These are phyloP conservation scores for Pulveroboletus ravenelii DNA, from an alignment of 768 basidiomycete genomes.

Conservation along the genomic window DNA sequence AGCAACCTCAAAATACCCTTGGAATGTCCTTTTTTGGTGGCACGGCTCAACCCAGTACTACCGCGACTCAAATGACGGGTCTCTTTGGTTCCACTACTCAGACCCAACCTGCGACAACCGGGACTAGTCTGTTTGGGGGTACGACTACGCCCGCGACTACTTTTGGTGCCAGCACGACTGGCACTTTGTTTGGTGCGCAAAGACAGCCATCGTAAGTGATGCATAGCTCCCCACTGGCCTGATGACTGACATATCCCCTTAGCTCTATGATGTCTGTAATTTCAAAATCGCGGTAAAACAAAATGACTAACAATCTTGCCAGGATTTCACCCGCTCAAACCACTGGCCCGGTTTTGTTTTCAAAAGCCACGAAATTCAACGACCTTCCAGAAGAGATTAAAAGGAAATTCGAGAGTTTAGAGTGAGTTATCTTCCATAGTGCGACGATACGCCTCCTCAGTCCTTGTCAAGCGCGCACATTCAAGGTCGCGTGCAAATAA, in stretches of 20 bases:
- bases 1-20: constrained; percentile 25
- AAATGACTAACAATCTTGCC: constrained; percentile 2
- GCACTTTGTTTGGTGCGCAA: constrained; percentile 27
- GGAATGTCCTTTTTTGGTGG: constrained; percentile 32
- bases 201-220: constrained; percentile 30
- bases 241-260: not conserved
- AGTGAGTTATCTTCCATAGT: constrained; percentile 43
- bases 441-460: constrained; percentile 2
- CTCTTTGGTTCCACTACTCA: constrained; percentile 19
- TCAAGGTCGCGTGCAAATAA: constrained; percentile 75
- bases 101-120: constrained; percentile 13
- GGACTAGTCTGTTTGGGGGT: constrained; percentile 27
- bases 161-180: constrained; percentile 2
- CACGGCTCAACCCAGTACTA: constrained; percentile 13
- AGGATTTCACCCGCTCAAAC: constrained; percentile 30
- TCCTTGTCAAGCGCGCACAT: constrained; percentile 52
- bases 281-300: not conserved
- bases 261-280: constrained; percentile 27
- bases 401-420: constrained; percentile 60
- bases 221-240: not conserved
- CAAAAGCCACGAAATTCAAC: constrained; percentile 70
- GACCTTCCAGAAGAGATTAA: constrained; percentile 71
- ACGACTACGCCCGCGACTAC: constrained; percentile 3
- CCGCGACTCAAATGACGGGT: constrained; percentile 11
- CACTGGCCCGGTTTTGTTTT: constrained; percentile 29